Percentiles rank a stretch among this genome's conserved stretches.
phyloP scores from a whole-genome alignment of 1,284 basidiomycete species.

The Peniophora sp. region DNA sequence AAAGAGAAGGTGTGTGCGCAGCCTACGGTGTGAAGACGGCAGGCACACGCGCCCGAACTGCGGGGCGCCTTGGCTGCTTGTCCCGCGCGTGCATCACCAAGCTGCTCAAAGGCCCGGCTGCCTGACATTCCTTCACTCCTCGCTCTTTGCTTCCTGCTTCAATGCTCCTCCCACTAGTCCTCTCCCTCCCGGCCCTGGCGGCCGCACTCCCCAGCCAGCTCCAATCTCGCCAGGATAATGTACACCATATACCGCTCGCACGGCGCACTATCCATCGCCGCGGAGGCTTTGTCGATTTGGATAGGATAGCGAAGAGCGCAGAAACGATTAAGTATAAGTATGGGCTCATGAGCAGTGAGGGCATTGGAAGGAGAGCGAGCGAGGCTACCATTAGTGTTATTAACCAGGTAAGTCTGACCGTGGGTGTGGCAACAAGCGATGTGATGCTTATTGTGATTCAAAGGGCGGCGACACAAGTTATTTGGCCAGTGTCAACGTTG shows the following conservation, averaged over 20 bases:
- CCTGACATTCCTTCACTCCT: no score
- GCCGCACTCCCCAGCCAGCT: conserved; percentile 3
- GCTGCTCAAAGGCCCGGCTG: no score
- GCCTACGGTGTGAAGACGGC: no score
- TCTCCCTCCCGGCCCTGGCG: conserved; percentile 7
- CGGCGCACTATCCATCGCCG: conserved; percentile 3
- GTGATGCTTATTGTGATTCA: conserved; percentile 3
- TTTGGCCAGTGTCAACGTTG: conserved; percentile 20
- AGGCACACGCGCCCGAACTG: no score
- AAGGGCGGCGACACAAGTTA: conserved; percentile 17
- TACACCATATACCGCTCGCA: conserved; percentile 11
- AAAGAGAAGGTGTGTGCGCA: no score
- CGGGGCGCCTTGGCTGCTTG: no score
- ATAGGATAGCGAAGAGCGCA: neutral
- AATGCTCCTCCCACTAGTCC: neutral
- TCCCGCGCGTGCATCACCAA: no score
- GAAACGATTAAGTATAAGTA: conserved; percentile 20
- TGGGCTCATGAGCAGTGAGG: conserved; percentile 9
- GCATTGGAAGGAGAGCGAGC: neutral
- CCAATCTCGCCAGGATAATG: neutral
- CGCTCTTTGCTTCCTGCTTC: no score
- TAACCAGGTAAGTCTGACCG: conserved; percentile 13
- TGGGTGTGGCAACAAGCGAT: neutral
- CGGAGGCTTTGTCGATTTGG: neutral
- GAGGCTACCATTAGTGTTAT: conserved; percentile 11